Base-by-base conservation (phyloP, 1,139 yeast species). In the Hemisphaericaspora xylanilytica region DNA sequence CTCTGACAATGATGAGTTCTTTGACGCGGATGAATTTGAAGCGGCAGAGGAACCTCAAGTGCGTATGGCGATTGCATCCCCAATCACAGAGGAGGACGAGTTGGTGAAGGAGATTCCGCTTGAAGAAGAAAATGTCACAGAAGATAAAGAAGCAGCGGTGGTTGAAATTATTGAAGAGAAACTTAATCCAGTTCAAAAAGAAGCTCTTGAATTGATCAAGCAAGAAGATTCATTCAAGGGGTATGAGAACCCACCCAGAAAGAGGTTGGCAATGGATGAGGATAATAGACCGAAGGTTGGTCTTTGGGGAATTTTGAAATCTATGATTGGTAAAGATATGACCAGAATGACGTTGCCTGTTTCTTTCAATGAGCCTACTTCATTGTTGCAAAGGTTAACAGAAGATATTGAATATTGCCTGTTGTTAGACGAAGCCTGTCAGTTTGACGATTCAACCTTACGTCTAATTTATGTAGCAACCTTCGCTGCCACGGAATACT, bases 261-360 rank as follows among this genome's bases (percentile, higher is more conserved):
- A 69, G n/a, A 78, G 75, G 42, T 67, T 92, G 38, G 68, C 75
- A 5, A 67, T 88, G 60, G 86, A 81, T 49, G 85, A 78, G 45
- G 98, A 92, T 58, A 81, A 89, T 50, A 76, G 98, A 52, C 98
- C 98, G 12, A 78, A 79, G 51, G 81, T 92, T 38, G 87, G 96
- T 25, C 69, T 92, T 45, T 92, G 98, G 98, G 92, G 96, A 39
- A 90, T 90, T 38, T 71, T 92, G 56, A 90, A 89, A 59, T 87
- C 95, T 2, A 79, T 92, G 82, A 87, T 94, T 54, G 98, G 99
- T 48, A 92, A 90, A 58, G 98, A 92, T 63, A 87, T 94, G 94
- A 90, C 98, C 3, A 81, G 80, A 58, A 92, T 92, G 90, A 80
- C 98, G 0, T 74, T 92, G 33, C 98, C 98, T 0, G 98, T 92